Percentiles rank a stretch among this genome's conserved stretches.
Evolutionary conservation across 1,139 yeast species (phyloP).

Genomic region (Dujonia santamariae): DNA sequence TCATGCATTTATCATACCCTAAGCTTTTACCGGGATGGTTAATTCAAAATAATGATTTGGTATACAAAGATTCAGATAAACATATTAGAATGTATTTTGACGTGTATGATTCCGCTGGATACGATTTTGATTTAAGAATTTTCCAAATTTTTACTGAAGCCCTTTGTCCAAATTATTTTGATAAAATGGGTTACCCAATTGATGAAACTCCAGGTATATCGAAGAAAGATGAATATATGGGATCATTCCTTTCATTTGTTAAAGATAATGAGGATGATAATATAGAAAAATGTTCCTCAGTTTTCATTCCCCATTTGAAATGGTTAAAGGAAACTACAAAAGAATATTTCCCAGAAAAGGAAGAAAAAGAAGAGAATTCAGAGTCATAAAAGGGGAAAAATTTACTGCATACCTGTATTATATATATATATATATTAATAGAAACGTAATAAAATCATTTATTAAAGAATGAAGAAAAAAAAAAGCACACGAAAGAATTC

Average conservation of each 20-base stretch:
- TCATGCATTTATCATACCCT: constrained; percentile 69
- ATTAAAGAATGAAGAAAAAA: too few species aligned
- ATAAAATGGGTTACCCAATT: constrained; percentile 24
- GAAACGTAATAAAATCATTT: too few species aligned
- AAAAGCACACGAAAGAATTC: too few species aligned
- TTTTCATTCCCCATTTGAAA: constrained; percentile 36
- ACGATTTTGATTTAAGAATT: constrained; percentile 51
- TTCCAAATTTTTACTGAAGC: constrained; percentile 37
- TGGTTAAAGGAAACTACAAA: constrained; percentile 36
- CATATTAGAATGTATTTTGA: constrained; percentile 48
- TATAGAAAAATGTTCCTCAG: constrained; percentile 30
- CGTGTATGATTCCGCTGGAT: constrained; percentile 41
- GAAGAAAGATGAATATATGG: constrained; percentile 30
- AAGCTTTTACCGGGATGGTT: constrained; percentile 53
- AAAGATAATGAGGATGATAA: constrained; percentile 21
- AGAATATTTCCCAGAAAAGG: too few species aligned
- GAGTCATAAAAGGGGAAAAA: too few species aligned
- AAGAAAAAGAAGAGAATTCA: too few species aligned
- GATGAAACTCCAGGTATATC: constrained; percentile 21
- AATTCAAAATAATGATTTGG: constrained; percentile 43
- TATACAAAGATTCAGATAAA: constrained; percentile 22
- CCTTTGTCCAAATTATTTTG: constrained; percentile 36
- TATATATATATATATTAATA: too few species aligned
- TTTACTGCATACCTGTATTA: too few species aligned
- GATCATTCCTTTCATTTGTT: constrained; percentile 29